Conservation (phyloP, 805 yeast genomes). For the Kluyveromyces starmeri region DNA sequence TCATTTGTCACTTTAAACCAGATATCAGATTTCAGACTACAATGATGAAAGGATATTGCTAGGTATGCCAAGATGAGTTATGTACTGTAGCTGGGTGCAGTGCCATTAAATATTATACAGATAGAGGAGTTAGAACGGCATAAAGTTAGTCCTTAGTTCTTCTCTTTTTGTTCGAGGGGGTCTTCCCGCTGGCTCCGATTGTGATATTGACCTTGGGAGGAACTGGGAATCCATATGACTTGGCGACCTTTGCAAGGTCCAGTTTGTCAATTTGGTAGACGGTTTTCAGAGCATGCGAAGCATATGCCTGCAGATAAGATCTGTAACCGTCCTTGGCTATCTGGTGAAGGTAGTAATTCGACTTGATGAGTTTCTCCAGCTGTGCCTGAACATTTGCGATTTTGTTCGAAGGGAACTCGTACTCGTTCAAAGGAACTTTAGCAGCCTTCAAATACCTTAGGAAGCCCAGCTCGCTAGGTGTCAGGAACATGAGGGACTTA, state of each 20-base stretch:
- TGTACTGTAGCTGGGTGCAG: too few species aligned
- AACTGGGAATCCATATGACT: conserved; percentile 85
- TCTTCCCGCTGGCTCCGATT: conserved; percentile 84
- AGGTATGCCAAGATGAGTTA: too few species aligned
- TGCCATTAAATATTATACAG: too few species aligned
- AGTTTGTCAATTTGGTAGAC: conserved; percentile 94
- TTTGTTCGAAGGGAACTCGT: conserved; percentile 88
- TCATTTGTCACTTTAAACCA: too few species aligned
- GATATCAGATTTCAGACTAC: too few species aligned
- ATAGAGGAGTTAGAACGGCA: too few species aligned
- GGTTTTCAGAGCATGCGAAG: conserved; percentile 91
- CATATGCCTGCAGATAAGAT: conserved; percentile 93
- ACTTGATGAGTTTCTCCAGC: conserved; percentile 79
- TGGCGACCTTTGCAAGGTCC: conserved; percentile 90
- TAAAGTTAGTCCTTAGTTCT: conserved; percentile 11
- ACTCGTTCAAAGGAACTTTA: conserved; percentile 94
- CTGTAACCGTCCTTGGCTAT: conserved; percentile 97
- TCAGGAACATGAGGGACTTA: conserved; percentile 86
- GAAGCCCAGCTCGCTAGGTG: conserved; percentile 92
- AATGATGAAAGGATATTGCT: too few species aligned
- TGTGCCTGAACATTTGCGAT: conserved; percentile 96
- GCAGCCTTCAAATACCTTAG: conserved; percentile 91
- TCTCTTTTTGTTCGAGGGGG: conserved; percentile 27
- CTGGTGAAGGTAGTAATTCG: conserved; percentile 90
- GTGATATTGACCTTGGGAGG: conserved; percentile 97